Evolutionary conservation across 2,329 filamentous ascomycete species (phyloP), one percentile per base, ranked within the genome.

Genomic region (Aspergillus nomiae): DNA sequence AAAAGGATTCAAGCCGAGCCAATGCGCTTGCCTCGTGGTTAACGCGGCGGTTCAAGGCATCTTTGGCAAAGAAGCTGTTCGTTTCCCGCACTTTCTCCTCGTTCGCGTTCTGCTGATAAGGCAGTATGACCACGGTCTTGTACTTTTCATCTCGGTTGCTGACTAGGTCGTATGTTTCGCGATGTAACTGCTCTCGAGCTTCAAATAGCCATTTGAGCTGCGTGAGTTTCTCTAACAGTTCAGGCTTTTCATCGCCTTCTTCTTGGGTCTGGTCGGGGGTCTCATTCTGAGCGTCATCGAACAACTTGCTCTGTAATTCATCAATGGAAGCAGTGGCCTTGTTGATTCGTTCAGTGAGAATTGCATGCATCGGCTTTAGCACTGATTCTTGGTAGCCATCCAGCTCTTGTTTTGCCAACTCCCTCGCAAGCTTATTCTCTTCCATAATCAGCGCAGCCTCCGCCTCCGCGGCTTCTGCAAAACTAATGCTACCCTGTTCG

Each of bases 201-300:
- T 99, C 95, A 70, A 97, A 98, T 10, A 98, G 88, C 94, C 95
- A 98, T 73, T 98, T 99, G 16, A 98, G 84, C 55, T 97, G 86
- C 0, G 94, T 98, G 14, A 99, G 84, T 78, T 97, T 96, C 77
- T 99, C 95, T 2, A 98, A 83, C 0, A 98, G 84, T 77, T 99
- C 95, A 0, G 95, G 95, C 74, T 94, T 89, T 76, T 97, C 94
- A 70, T 98, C 94, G 21, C 95, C 94, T 79, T 97, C 94, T 77
- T 97, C 93, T 76, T 97, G 94, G 0, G 93, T 90, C 76, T 92
- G 88, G 71, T 96, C 94, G 0, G 93, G 90, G 66, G 88, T 87
- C 4, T 85, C 82, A 51, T 85, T 82, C 74, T 86, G 90, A 62
- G 86, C 90, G 65, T 92, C 90, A 58, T 88, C 88, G 64, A 90